Evolutionary conservation across 2,329 filamentous ascomycete species (phyloP).

Genomic region (Aaosphaeria arxii): DNA sequence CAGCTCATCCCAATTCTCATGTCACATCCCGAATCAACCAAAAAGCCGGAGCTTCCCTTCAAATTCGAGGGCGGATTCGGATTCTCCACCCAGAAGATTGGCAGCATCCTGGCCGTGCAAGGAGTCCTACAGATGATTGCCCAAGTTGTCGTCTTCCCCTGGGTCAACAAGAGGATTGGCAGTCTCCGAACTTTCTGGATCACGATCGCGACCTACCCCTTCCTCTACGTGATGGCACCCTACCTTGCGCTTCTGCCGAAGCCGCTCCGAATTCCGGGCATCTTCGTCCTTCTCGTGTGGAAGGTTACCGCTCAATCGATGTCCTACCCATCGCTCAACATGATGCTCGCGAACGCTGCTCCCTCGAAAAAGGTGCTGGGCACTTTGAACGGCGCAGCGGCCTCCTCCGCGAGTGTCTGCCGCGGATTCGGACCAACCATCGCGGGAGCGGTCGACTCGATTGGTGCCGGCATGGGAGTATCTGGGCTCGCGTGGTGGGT

Average conservation of each 20-base stretch:
- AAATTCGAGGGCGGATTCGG: conserved; percentile 86
- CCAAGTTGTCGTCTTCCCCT: conserved; percentile 80
- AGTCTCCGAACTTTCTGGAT: conserved; percentile 79
- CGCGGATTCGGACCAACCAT: conserved; percentile 85
- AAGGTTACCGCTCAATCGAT: conserved; percentile 92
- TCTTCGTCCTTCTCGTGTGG: conserved; percentile 77
- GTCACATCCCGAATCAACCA: conserved; percentile 60
- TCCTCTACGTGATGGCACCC: conserved; percentile 82
- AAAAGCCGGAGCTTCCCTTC: conserved; percentile 67
- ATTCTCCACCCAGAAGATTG: conserved; percentile 78
- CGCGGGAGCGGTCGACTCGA: conserved; percentile 79
- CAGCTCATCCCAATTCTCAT: conserved; percentile 91
- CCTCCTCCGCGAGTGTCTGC: conserved; percentile 84
- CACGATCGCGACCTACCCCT: conserved; percentile 77
- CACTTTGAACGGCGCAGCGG: conserved; percentile 87
- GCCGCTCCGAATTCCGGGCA: conserved; percentile 65
- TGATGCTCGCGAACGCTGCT: conserved; percentile 84
- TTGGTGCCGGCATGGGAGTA: conserved; percentile 75
- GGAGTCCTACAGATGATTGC: conserved; percentile 86
- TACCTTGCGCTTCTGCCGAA: conserved; percentile 84
- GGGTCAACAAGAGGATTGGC: conserved; percentile 71
- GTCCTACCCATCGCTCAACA: conserved; percentile 85
- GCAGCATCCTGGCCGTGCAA: conserved; percentile 83
- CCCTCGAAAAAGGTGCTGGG: conserved; percentile 82
- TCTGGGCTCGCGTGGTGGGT: conserved; percentile 94